phyloP scores from a whole-genome alignment of 1,139 yeast genomes.

The Yamadazyma jaroonii region DNA sequence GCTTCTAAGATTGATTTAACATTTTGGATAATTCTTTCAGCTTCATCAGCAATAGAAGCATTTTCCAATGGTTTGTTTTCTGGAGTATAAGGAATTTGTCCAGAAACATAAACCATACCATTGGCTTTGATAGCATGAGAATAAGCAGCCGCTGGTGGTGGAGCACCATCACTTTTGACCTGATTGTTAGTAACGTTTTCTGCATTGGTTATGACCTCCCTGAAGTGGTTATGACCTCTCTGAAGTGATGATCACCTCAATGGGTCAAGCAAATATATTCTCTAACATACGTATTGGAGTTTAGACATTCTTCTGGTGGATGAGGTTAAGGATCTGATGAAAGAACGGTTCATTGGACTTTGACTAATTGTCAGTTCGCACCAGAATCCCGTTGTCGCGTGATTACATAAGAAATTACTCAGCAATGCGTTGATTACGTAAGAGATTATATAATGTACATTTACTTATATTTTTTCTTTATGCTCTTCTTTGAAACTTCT shows the following conservation, averaged over 20 bases:
- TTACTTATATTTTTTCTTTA: conserved; percentile 7
- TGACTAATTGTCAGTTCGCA: too few species aligned
- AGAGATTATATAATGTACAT: background rate
- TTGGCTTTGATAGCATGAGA: conserved; percentile 90
- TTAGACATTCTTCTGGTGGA: conserved; percentile 33
- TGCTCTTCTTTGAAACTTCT: too few species aligned
- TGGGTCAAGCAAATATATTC: too few species aligned
- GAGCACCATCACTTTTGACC: conserved; percentile 74
- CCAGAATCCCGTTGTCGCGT: too few species aligned
- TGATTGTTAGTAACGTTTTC: conserved; percentile 38
- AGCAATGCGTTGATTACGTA: conserved; percentile 9
- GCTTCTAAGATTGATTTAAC: conserved; percentile 75
- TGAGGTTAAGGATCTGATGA: conserved; percentile 12
- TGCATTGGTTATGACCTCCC: too few species aligned
- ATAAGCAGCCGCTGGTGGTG: conserved; percentile 94
- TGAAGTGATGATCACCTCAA: too few species aligned
- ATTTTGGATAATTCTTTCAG: conserved; percentile 82
- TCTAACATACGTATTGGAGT: conserved; percentile 43
- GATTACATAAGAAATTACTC: conserved; percentile 11
- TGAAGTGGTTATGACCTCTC: too few species aligned
- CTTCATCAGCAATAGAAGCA: conserved; percentile 66
- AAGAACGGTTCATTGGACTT: conserved; percentile 11
- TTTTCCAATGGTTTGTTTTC: conserved; percentile 78
- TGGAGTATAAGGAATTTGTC: conserved; percentile 90
- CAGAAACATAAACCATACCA: conserved; percentile 83